phyloP scores from a whole-genome alignment of 129 eudicot species.

The Logfia minima region DNA sequence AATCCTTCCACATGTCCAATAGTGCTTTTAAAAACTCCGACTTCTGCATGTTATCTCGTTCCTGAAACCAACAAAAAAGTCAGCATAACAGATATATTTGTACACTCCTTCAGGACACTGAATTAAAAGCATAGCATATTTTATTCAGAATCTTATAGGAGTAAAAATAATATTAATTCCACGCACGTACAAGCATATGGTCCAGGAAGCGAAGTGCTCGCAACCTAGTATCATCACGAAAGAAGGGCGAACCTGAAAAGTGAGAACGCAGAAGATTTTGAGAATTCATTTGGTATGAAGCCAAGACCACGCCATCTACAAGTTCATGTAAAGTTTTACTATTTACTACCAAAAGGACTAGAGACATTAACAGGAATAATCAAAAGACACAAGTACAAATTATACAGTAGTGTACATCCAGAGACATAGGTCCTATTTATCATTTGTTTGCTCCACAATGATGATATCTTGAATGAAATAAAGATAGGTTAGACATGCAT shows the following conservation, averaged over 20 bases:
- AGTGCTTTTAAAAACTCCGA: slow-evolving; percentile 90
- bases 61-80: slow-evolving; percentile 51
- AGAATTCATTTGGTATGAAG: slow-evolving; percentile 9
- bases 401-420: neutral
- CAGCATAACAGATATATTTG: slow-evolving; percentile 4
- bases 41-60: slow-evolving; percentile 97
- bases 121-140: slow-evolving; percentile 24
- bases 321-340: slow-evolving; percentile 2
- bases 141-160: slow-evolving; percentile 6
- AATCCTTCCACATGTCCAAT: slow-evolving; percentile 99
- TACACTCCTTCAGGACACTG: slow-evolving; percentile 7
- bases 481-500: neutral
- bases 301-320: slow-evolving; percentile 4
- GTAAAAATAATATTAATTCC: slow-evolving; percentile 12
- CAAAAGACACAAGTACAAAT: neutral
- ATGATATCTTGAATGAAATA: neutral
- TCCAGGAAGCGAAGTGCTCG: slow-evolving; percentile 99
- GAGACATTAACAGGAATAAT: neutral
- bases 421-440: neutral
- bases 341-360: neutral
- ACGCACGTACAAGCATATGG: slow-evolving; percentile 87
- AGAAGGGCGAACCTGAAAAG: slow-evolving; percentile 80
- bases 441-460: neutral
- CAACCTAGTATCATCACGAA: slow-evolving; percentile 95
- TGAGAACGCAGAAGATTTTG: slow-evolving; percentile 25